Percentiles rank a stretch among this genome's conserved stretches.
These are phyloP conservation scores for Dendrobium chrysotoxum DNA, from an alignment of 106 monocot species.

Conservation along the genomic window DNA sequence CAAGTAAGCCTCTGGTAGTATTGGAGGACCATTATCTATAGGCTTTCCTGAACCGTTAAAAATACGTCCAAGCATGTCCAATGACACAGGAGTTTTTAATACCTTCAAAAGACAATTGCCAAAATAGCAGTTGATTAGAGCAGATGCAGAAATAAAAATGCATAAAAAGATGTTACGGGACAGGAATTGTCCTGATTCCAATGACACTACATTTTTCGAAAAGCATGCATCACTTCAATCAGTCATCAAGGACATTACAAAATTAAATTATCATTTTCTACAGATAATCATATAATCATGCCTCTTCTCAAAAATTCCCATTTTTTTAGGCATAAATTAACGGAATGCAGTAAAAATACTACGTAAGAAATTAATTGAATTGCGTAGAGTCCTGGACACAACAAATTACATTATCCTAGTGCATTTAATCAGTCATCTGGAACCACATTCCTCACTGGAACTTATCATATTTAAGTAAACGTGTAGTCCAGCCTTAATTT, in stretches of 20 bases:
- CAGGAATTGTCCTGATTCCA: too few species aligned
- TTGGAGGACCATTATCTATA: slow-evolving; percentile 96
- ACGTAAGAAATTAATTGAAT: too few species aligned
- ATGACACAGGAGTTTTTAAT: slow-evolving; percentile 92
- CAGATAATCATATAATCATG: not conserved
- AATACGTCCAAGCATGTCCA: slow-evolving; percentile 99
- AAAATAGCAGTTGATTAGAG: too few species aligned
- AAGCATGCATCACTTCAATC: not conserved
- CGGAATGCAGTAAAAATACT: too few species aligned
- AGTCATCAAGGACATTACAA: not conserved
- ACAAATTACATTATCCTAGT: too few species aligned
- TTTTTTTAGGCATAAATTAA: too few species aligned
- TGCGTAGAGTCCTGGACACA: too few species aligned
- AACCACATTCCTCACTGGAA: too few species aligned
- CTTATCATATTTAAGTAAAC: too few species aligned
- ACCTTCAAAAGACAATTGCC: slow-evolving; percentile 33
- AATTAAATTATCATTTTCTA: not conserved
- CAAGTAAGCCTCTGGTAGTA: slow-evolving; percentile 91
- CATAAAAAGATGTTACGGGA: not conserved
- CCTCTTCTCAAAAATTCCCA: too few species aligned
- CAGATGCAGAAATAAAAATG: not conserved
- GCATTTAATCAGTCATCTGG: too few species aligned
- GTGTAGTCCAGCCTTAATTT: too few species aligned
- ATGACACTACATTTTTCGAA: not conserved
- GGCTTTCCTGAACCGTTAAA: slow-evolving; percentile 99